These are phyloP conservation scores for Aspergillus sp. DNA, from an alignment of 2,329 filamentous ascomycete genomes.

Conservation along the genomic window DNA sequence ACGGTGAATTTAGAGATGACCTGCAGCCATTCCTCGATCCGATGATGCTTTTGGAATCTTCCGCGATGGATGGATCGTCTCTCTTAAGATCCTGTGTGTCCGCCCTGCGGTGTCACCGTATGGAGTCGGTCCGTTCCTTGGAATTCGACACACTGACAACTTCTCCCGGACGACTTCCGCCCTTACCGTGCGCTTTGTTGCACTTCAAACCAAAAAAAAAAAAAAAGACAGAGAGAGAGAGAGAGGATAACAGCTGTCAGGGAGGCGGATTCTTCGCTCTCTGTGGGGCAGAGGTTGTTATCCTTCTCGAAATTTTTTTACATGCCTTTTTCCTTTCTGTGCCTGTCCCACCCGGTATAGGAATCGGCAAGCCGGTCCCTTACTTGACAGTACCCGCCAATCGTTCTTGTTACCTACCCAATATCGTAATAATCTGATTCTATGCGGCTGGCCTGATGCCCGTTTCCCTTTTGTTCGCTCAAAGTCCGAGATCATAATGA, in stretches of 20 bases:
- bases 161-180: conserved; percentile 16
- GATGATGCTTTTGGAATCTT: no score
- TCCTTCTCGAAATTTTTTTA: background rate
- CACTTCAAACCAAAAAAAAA: no score
- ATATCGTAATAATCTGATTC: background rate
- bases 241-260: no score
- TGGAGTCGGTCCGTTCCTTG: no score
- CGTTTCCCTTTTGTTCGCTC: background rate
- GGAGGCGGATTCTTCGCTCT: no score
- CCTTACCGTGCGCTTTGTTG: background rate
- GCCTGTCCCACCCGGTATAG: conserved; percentile 5
- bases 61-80: no score
- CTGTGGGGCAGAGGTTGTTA: no score
- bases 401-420: background rate
- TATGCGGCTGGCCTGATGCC: background rate
- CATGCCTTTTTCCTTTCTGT: background rate
- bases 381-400: background rate
- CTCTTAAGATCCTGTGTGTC: no score
- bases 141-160: background rate
- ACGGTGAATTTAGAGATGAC: no score
- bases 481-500: conserved; percentile 5
- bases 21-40: no score
- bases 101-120: no score
- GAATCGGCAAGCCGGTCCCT: conserved; percentile 5
- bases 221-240: no score